Conservation (phyloP, 441 rosid species). For the Viola pubescens region DNA sequence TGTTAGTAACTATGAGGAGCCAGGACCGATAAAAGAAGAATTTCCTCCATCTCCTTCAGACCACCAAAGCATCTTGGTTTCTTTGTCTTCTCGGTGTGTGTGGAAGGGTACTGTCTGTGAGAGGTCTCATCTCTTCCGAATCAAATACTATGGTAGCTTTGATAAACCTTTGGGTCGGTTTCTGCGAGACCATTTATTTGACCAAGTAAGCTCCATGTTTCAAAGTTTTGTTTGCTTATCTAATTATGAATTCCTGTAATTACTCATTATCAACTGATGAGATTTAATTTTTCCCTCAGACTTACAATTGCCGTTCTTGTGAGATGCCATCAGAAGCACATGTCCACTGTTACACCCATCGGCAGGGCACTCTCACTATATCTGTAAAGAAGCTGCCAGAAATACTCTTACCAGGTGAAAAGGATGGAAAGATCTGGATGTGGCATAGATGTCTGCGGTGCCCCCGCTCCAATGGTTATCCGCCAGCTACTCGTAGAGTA, state of each 20-base stretch:
- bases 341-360: slow-evolving; percentile 94
- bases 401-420: slow-evolving; percentile 73
- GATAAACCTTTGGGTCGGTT: slow-evolving; percentile 96
- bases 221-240: background rate
- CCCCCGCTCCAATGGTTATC: slow-evolving; percentile 69
- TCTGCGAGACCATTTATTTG: slow-evolving; percentile 84
- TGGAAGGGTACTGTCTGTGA: slow-evolving; percentile 98
- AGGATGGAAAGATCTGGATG: slow-evolving; percentile 98
- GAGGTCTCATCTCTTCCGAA: slow-evolving; percentile 88
- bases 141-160: slow-evolving; percentile 91
- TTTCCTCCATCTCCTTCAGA: slow-evolving; percentile 94
- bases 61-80: slow-evolving; percentile 97
- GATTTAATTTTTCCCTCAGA: slow-evolving; percentile 33
- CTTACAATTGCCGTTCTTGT: slow-evolving; percentile 66
- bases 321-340: slow-evolving; percentile 98
- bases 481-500: slow-evolving; percentile 89
- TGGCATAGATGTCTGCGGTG: slow-evolving; percentile 98
- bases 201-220: slow-evolving; percentile 51
- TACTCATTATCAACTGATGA: slow-evolving; percentile 18
- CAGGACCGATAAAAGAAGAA: slow-evolving; percentile 58
- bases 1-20: slow-evolving; percentile 36
- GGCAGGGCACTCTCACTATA: slow-evolving; percentile 95
- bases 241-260: background rate
- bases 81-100: slow-evolving; percentile 89
- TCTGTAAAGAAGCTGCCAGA: slow-evolving; percentile 86